Evolutionary conservation across 257 asterid genomes (phyloP).

Genomic region (Coffea canephora): DNA sequence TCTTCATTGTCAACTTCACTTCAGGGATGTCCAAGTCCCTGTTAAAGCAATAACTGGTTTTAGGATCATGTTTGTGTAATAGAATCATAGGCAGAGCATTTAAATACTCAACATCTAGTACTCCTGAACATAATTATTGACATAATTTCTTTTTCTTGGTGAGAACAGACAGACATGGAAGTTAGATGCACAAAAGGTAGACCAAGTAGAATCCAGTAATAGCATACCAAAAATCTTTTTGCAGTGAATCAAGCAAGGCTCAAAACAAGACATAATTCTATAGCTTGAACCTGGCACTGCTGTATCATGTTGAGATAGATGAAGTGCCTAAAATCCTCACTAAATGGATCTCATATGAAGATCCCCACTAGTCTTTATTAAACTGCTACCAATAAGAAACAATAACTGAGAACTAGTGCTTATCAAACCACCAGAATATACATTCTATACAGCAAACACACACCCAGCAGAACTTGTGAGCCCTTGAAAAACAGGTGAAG

Average conservation of each 20-base stretch:
- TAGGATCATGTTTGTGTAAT: slow-evolving; percentile 19
- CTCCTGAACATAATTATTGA: neutral
- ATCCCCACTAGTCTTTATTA: neutral
- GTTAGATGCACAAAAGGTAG: neutral
- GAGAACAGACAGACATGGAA: neutral
- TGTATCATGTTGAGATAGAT: neutral
- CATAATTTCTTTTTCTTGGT: neutral
- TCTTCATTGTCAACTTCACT: slow-evolving; percentile 54
- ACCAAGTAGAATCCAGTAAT: neutral
- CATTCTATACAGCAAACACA: neutral
- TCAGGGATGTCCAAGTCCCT: slow-evolving; percentile 45
- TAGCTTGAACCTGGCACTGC: neutral
- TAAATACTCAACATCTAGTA: slow-evolving; percentile 15
- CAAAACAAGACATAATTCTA: neutral
- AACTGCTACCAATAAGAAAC: neutral
- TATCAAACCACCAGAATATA: neutral
- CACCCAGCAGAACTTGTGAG: no score
- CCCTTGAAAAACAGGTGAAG: neutral
- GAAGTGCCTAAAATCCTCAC: neutral
- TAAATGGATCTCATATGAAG: neutral
- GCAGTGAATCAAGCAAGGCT: neutral
- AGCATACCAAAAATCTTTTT: neutral
- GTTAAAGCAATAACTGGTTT: slow-evolving; percentile 34
- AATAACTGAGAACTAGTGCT: neutral
- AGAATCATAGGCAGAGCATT: neutral